Percentiles rank a stretch among this genome's conserved stretches.
These are phyloP conservation scores for Exophiala alcalophila DNA, from an alignment of 2,329 filamentous ascomycete species.

Conservation along the genomic window DNA sequence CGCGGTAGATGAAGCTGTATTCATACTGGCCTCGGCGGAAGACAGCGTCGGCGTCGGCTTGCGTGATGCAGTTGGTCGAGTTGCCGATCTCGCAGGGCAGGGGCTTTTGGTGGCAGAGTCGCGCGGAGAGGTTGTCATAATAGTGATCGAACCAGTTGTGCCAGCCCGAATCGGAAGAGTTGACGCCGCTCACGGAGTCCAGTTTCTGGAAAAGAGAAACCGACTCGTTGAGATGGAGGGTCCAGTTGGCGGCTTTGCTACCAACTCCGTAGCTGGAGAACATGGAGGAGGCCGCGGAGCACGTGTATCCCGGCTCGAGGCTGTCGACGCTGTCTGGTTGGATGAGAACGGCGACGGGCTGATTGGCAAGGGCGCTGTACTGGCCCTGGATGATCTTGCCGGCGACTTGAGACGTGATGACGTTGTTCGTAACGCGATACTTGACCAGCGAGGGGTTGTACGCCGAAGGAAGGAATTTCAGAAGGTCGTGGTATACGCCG, in stretches of 20 bases:
- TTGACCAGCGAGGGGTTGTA: constrained; percentile 48
- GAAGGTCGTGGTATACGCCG: constrained; percentile 68
- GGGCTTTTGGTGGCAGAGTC: constrained; percentile 71
- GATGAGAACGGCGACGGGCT: constrained; percentile 41
- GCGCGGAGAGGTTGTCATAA: constrained; percentile 76
- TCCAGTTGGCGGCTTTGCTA: constrained; percentile 55
- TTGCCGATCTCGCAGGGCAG: constrained; percentile 62
- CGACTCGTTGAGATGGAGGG: constrained; percentile 57
- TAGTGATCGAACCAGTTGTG: constrained; percentile 72
- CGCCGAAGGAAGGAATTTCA: constrained; percentile 62
- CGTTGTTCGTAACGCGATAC: constrained; percentile 76
- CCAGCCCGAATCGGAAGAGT: constrained; percentile 53
- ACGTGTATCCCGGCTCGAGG: constrained; percentile 71
- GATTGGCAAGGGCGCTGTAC: constrained; percentile 46
- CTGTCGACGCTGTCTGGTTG: constrained; percentile 60
- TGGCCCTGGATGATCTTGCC: constrained; percentile 71
- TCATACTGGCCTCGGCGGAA: constrained; percentile 78
- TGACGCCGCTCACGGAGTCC: constrained; percentile 67
- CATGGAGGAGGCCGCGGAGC: constrained; percentile 50
- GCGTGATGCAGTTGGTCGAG: constrained; percentile 60
- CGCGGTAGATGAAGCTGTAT: constrained; percentile 75
- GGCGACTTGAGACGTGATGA: constrained; percentile 77
- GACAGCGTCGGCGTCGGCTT: constrained; percentile 62
- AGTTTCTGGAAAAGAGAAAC: constrained; percentile 56
- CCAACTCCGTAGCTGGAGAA: constrained; percentile 48